Conservation (phyloP, 1,284 basidiomycete species). For the Trametes polyzona region DNA sequence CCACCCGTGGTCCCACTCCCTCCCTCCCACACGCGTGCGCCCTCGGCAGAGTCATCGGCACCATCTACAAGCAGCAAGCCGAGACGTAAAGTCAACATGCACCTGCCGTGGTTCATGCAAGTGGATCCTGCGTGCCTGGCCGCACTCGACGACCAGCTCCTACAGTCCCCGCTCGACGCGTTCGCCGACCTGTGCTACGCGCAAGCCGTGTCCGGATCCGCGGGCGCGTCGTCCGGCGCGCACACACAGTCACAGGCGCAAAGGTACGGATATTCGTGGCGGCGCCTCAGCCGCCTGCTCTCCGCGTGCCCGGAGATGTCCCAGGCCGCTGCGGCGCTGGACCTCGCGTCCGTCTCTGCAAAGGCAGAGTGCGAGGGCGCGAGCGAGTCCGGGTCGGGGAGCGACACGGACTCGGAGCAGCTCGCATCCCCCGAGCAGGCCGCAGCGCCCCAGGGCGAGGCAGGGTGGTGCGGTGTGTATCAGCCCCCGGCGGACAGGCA, state of each 20-base stretch:
- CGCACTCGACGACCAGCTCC: constrained; percentile 28
- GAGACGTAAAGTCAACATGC: neutral
- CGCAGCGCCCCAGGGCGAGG: neutral
- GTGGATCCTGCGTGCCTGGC: constrained; percentile 22
- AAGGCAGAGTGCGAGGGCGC: neutral
- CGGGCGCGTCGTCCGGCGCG: neutral
- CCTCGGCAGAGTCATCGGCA: neutral
- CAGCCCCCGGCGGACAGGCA: constrained; percentile 12
- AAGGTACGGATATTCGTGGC: constrained; percentile 19
- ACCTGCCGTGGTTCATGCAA: constrained; percentile 23
- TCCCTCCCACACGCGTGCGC: neutral
- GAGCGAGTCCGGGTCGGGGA: constrained; percentile 1
- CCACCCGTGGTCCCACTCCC: neutral
- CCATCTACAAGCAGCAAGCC: neutral
- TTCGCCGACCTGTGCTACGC: constrained; percentile 32
- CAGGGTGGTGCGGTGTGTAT: constrained; percentile 11
- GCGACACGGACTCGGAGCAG: constrained; percentile 17
- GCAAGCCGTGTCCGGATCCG: constrained; percentile 12
- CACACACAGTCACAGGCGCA: no score
- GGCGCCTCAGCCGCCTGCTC: constrained; percentile 20
- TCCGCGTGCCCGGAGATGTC: constrained; percentile 13
- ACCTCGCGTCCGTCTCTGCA: neutral
- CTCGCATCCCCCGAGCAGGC: constrained; percentile 20
- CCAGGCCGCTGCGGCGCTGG: neutral
- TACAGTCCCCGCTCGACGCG: constrained; percentile 27